phyloP scores from a whole-genome alignment of 208 protist species.

The Naegleria fowleri region DNA sequence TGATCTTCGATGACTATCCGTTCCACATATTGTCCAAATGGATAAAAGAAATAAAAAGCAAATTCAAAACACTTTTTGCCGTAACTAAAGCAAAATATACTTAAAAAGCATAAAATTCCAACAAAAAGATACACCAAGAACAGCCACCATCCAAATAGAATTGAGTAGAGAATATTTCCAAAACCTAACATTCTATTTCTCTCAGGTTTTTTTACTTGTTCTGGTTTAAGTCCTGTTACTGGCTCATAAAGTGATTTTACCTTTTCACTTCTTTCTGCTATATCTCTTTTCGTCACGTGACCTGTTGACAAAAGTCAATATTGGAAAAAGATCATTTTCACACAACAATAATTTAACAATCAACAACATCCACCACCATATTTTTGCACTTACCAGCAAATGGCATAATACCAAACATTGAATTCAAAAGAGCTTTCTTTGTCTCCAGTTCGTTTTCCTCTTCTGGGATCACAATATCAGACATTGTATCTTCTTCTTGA shows the following conservation, averaged over 20 bases:
- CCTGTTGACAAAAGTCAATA: not conserved
- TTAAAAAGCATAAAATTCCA: conserved; percentile 24
- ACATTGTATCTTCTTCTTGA: not conserved
- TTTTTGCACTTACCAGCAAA: not conserved
- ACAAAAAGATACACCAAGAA: not conserved
- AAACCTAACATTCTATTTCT: not conserved
- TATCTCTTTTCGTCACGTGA: not conserved
- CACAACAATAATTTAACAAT: not conserved
- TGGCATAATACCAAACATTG: not conserved
- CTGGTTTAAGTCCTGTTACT: not conserved
- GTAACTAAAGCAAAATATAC: conserved; percentile 35
- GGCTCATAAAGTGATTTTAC: not conserved
- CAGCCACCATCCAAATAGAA: not conserved
- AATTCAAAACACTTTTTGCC: not conserved
- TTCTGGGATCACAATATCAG: not conserved
- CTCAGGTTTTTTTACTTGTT: not conserved
- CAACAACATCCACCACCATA: too few species aligned
- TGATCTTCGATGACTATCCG: not conserved
- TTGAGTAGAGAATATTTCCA: not conserved
- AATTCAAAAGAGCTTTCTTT: not conserved
- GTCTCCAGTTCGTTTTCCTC: not conserved
- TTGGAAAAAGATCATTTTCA: not conserved
- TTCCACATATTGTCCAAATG: not conserved
- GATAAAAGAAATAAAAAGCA: not conserved
- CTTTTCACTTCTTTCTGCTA: not conserved